A percentile compares a stretch with the other conserved stretches of the same genome.
Evolutionary conservation across 441 rosid species (phyloP).

Genomic region (Pelargonium australe): DNA sequence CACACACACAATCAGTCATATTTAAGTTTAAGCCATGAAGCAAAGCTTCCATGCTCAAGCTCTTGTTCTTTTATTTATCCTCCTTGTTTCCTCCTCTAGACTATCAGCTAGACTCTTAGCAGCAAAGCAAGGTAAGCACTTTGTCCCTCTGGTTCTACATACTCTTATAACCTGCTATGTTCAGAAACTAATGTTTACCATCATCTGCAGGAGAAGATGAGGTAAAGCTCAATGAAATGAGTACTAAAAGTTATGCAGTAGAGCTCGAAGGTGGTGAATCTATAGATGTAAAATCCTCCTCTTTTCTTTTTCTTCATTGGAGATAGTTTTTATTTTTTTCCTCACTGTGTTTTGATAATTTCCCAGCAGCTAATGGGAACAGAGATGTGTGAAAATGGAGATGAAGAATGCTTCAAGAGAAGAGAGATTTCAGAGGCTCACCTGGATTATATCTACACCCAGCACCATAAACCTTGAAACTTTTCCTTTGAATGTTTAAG

Average conservation of each 20-base stretch:
- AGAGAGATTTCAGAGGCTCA: conserved; percentile 59
- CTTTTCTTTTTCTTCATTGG: neutral
- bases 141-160: neutral
- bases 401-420: conserved; percentile 57
- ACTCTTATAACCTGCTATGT: neutral
- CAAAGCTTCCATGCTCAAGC: conserved; percentile 25
- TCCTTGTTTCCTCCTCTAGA: conserved; percentile 32
- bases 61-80: conserved; percentile 30
- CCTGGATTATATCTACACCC: conserved; percentile 80
- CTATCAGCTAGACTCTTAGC: conserved; percentile 25
- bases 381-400: conserved; percentile 39
- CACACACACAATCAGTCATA: no score
- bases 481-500: neutral
- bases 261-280: conserved; percentile 27
- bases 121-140: conserved; percentile 32
- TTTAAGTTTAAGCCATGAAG: conserved; percentile 34
- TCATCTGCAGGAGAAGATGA: conserved; percentile 28
- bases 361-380: conserved; percentile 38
- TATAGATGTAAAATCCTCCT: conserved; percentile 23
- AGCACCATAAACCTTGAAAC: conserved; percentile 45
- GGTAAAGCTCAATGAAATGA: conserved; percentile 22
- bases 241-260: conserved; percentile 18
- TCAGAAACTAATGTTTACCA: conserved; percentile 9
- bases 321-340: neutral
- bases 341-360: no score